Percentiles rank a stretch among this genome's conserved stretches.
Conservation (phyloP, 441 rosid genomes). For the Geranium incanum region DNA sequence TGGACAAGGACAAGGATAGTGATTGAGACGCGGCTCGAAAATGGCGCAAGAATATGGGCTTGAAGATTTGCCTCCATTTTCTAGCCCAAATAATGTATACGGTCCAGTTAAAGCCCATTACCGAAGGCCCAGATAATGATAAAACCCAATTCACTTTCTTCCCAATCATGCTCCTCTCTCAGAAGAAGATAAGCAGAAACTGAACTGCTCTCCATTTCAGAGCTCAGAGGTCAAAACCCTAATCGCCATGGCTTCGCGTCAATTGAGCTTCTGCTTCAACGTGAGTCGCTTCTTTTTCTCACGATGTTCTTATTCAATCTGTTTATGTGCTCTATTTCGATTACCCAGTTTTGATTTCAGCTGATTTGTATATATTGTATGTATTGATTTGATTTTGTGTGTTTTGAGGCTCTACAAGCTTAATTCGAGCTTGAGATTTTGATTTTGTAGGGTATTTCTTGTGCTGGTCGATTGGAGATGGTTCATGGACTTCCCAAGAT, state of each 20-base stretch:
- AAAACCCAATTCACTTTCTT: background rate
- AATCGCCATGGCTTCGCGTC: constrained; percentile 38
- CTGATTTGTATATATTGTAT: background rate
- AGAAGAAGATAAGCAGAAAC: background rate
- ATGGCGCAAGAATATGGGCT: background rate
- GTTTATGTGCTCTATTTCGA: background rate
- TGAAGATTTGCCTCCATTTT: background rate
- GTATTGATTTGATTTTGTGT: background rate
- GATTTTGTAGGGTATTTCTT: constrained; percentile 32
- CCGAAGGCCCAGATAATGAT: background rate
- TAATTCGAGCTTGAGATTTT: background rate
- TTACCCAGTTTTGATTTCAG: background rate
- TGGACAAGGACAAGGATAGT: too few species aligned
- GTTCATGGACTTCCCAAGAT: constrained; percentile 22
- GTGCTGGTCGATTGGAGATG: constrained; percentile 27
- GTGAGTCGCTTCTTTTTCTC: constrained; percentile 28
- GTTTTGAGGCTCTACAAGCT: background rate
- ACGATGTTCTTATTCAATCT: background rate
- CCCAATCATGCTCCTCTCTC: background rate
- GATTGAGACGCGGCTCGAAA: too few species aligned
- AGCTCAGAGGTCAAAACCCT: constrained; percentile 5
- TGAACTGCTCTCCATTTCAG: background rate
- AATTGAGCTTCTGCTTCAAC: constrained; percentile 32
- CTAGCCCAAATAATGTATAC: background rate
- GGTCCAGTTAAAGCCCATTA: background rate